Conservation (phyloP, 352 stramenopile genomes). For the Pythium rishiriense region DNA sequence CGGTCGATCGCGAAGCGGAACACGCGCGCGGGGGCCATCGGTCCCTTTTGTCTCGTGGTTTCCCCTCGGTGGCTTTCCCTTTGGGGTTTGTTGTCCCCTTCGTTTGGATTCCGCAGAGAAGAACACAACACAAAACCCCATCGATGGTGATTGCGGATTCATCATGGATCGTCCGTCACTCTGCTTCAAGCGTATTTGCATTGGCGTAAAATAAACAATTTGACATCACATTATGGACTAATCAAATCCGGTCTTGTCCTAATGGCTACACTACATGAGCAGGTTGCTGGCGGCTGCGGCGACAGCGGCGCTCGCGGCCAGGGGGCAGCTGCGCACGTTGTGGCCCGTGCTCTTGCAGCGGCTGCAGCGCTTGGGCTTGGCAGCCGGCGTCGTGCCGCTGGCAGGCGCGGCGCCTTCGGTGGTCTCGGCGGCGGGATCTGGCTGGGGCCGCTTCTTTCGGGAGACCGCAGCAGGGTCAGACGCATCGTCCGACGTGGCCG, state of each 20-base stretch:
- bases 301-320: not conserved
- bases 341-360: constrained; percentile 48
- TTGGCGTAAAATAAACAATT: no score
- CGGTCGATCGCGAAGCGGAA: constrained; percentile 97
- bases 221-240: no score
- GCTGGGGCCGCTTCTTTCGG: constrained; percentile 5
- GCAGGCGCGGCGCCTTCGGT: not conserved
- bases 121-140: not conserved
- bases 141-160: constrained; percentile 24
- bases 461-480: no score
- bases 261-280: not conserved
- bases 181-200: constrained; percentile 34
- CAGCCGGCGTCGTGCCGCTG: not conserved
- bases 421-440: not conserved
- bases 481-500: not conserved
- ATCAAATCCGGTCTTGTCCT: not conserved
- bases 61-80: not conserved
- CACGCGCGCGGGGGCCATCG: constrained; percentile 37
- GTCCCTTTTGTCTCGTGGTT: not conserved
- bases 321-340: constrained; percentile 52
- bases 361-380: constrained; percentile 38
- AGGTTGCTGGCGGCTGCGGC: not conserved
- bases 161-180: constrained; percentile 19
- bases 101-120: not conserved
- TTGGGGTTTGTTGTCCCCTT: not conserved